Conservation (phyloP, 768 basidiomycete genomes). For the Trametes gibbosa region DNA sequence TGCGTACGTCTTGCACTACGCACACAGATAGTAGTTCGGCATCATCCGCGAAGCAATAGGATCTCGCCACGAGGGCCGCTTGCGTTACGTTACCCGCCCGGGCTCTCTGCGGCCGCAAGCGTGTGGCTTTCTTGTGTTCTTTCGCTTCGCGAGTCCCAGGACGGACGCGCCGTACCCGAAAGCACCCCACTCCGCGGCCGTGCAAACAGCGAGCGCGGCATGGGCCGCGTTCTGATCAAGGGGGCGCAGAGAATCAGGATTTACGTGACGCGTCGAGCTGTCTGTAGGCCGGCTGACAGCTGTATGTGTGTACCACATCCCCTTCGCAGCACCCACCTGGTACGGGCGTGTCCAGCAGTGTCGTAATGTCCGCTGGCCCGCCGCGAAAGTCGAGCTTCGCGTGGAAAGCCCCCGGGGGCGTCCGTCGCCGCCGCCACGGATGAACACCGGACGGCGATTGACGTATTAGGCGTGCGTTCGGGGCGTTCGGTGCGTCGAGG, state of each 20-base stretch:
- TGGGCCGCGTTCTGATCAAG: conserved; percentile 14
- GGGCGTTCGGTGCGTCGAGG: neutral
- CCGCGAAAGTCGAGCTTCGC: conserved; percentile 1
- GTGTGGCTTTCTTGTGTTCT: conserved; percentile 6
- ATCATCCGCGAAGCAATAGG: conserved; percentile 1
- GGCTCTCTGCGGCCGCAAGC: conserved; percentile 2
- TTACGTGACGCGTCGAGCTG: conserved; percentile 13
- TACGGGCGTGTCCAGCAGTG: conserved; percentile 1
- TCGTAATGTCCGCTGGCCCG: conserved; percentile 14
- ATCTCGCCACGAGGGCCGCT: conserved; percentile 1
- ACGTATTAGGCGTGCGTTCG: no score
- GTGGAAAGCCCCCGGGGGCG: conserved; percentile 11
- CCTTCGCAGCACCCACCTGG: conserved; percentile 5
- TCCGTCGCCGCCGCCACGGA: conserved; percentile 1
- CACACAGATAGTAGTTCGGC: neutral
- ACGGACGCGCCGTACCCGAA: neutral
- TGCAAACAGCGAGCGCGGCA: conserved; percentile 5
- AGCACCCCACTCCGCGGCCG: conserved; percentile 4
- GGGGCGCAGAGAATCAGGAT: conserved; percentile 8
- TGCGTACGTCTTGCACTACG: neutral
- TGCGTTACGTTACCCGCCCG: neutral
- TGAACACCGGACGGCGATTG: conserved; percentile 1
- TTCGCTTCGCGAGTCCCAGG: neutral
- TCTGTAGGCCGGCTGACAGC: conserved; percentile 12
- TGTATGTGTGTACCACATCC: neutral